phyloP scores from a whole-genome alignment of 2,329 filamentous ascomycete genomes.

The Paracoccidioides brasiliensis region DNA sequence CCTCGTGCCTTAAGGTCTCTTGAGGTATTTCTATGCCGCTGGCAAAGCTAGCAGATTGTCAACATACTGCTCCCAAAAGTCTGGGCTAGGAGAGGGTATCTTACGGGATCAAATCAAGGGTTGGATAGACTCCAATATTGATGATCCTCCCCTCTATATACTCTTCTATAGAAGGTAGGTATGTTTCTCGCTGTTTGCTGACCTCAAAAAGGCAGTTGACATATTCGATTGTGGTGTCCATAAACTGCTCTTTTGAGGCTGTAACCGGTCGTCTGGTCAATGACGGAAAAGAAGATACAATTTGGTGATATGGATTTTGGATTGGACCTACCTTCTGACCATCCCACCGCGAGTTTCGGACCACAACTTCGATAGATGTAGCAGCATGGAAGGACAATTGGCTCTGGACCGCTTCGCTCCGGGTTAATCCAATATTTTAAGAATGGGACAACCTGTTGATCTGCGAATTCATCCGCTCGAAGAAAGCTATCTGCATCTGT shows the following conservation, averaged over 20 bases:
- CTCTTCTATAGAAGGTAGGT: slow-evolving; percentile 6
- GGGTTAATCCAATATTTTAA: slow-evolving; percentile 6
- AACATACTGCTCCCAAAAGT: not conserved
- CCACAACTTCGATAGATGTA: slow-evolving; percentile 7
- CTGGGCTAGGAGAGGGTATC: not conserved
- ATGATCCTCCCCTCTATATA: slow-evolving; percentile 8
- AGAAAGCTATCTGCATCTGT: slow-evolving; percentile 7
- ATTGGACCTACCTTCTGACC: slow-evolving; percentile 1
- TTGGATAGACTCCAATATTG: slow-evolving; percentile 8
- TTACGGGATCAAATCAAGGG: slow-evolving; percentile 8
- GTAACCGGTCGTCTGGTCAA: not conserved
- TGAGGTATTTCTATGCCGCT: slow-evolving; percentile 1
- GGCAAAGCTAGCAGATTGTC: slow-evolving; percentile 1
- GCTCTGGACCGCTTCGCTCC: slow-evolving; percentile 6
- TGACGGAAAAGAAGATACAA: not conserved
- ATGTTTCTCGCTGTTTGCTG: slow-evolving; percentile 7
- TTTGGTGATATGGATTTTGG: too few species aligned
- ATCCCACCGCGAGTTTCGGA: slow-evolving; percentile 5
- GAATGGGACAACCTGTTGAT: slow-evolving; percentile 4
- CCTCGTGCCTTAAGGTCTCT: slow-evolving; percentile 3
- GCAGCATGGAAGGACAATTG: slow-evolving; percentile 7
- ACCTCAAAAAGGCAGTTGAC: slow-evolving; percentile 5
- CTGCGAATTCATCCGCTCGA: slow-evolving; percentile 5
- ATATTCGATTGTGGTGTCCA: slow-evolving; percentile 7
- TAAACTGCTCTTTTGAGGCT: slow-evolving; percentile 6